These are phyloP conservation scores for Berkeleyomyces basicola DNA, from an alignment of 2,329 filamentous ascomycete species.

Conservation along the genomic window DNA sequence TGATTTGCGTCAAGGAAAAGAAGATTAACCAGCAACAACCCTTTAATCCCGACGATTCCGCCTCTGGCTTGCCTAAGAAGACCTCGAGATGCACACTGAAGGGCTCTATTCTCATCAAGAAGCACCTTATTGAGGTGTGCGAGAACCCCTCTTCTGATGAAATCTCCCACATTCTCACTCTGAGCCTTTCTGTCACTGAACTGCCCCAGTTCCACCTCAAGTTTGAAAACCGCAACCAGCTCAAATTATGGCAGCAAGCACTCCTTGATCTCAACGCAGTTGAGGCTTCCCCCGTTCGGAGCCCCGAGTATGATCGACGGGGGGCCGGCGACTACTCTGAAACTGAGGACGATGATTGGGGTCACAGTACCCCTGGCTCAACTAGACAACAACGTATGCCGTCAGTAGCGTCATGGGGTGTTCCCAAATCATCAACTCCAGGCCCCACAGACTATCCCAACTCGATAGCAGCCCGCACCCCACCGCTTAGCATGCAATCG, in stretches of 20 bases:
- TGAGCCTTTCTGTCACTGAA: conserved; percentile 81
- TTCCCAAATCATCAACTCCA: conserved; percentile 66
- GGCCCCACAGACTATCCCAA: conserved; percentile 85
- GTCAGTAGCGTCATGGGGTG: conserved; percentile 72
- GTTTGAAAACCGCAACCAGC: conserved; percentile 66
- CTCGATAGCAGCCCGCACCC: conserved; percentile 33
- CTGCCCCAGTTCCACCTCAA: conserved; percentile 86
- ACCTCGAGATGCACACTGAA: conserved; percentile 73
- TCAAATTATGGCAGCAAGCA: conserved; percentile 82
- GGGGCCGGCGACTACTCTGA: conserved; percentile 50
- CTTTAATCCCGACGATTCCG: conserved; percentile 45
- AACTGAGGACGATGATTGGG: conserved; percentile 74
- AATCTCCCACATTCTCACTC: conserved; percentile 51
- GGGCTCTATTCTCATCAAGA: conserved; percentile 95
- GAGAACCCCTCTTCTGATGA: conserved; percentile 57
- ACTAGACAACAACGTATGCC: conserved; percentile 49
- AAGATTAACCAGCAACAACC: conserved; percentile 36
- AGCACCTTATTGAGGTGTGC: conserved; percentile 77
- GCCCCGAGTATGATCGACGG: conserved; percentile 56
- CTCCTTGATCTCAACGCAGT: conserved; percentile 66
- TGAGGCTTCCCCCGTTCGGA: conserved; percentile 45
- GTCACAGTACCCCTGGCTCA: conserved; percentile 21
- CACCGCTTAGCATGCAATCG: conserved; percentile 22
- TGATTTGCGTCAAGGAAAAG: conserved; percentile 98
- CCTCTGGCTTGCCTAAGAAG: conserved; percentile 36